Conservation (phyloP, 345 rosid genomes). For the Moricandia arvensis region DNA sequence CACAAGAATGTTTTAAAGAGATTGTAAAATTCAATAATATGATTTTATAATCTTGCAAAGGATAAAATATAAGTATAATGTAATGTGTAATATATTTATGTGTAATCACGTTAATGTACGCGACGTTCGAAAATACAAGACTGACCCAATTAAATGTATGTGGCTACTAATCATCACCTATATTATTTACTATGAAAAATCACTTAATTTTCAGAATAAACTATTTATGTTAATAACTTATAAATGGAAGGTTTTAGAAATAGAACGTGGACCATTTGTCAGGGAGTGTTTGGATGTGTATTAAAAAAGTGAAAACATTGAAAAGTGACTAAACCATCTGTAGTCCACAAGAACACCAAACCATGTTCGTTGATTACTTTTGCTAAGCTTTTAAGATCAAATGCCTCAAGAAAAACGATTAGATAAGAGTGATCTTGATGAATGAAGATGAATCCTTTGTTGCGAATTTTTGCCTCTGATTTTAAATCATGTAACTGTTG, state of each 20-base stretch:
- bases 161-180: neutral
- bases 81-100: neutral
- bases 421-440: neutral
- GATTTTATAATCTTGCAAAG: conserved; percentile 5
- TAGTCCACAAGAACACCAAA: neutral
- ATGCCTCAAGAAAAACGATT: neutral
- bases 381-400: neutral
- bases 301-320: neutral
- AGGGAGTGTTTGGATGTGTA: neutral
- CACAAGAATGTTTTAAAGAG: neutral
- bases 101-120: neutral
- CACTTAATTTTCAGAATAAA: neutral
- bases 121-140: neutral
- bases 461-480: neutral
- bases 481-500: neutral
- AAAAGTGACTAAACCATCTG: neutral
- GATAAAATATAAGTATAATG: neutral
- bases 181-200: neutral
- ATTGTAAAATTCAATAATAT: conserved; percentile 21
- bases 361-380: neutral
- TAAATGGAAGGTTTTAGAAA: no score
- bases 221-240: neutral
- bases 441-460: neutral
- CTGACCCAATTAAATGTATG: neutral
- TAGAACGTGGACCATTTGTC: neutral